Percentiles rank a stretch among this genome's conserved stretches.
These are phyloP conservation scores for Rhodotorula mucilaginosa DNA, from an alignment of 1,284 basidiomycete genomes.

Conservation along the genomic window DNA sequence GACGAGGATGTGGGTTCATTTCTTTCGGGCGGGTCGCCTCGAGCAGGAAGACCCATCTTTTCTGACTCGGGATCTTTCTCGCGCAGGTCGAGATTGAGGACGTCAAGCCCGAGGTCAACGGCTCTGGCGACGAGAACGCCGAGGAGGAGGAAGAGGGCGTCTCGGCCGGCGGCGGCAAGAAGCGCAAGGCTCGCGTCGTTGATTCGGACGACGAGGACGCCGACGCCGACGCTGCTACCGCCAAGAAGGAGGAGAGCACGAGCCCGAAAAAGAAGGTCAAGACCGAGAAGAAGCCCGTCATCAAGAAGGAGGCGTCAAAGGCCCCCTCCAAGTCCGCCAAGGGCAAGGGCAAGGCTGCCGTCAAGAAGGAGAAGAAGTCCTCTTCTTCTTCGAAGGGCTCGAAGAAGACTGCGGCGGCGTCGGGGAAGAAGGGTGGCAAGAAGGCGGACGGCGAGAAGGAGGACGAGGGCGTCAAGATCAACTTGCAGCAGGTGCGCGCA, in stretches of 20 bases:
- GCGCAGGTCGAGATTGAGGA: conserved; percentile 41
- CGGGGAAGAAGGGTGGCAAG: conserved; percentile 13
- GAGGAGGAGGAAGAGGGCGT: conserved; percentile 44
- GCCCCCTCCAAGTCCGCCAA: conserved; percentile 13
- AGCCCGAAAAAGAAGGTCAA: conserved; percentile 32
- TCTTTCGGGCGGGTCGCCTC: too few relatives aligned
- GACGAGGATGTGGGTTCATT: conserved; percentile 32
- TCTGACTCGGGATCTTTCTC: not conserved
- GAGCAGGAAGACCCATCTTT: too few relatives aligned
- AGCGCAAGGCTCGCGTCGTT: conserved; percentile 16
- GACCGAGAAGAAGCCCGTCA: conserved; percentile 33
- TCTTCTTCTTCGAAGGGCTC: conserved; percentile 52
- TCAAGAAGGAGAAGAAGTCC: conserved; percentile 20
- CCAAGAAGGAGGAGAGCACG: conserved; percentile 24
- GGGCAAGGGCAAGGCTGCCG: conserved; percentile 32
- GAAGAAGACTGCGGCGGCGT: conserved; percentile 57
- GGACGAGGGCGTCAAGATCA: conserved; percentile 61
- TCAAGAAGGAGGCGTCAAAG: conserved; percentile 19
- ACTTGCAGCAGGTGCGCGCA: conserved; percentile 61
- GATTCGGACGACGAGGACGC: conserved; percentile 46
- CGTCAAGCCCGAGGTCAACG: conserved; percentile 48
- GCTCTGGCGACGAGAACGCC: conserved; percentile 3
- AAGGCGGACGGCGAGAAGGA: conserved; percentile 50
- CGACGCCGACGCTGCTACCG: conserved; percentile 15
- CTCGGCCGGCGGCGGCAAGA: conserved; percentile 13